phyloP scores from a whole-genome alignment of 176 grass and related monocot species.

The Coix lacrymajobi region DNA sequence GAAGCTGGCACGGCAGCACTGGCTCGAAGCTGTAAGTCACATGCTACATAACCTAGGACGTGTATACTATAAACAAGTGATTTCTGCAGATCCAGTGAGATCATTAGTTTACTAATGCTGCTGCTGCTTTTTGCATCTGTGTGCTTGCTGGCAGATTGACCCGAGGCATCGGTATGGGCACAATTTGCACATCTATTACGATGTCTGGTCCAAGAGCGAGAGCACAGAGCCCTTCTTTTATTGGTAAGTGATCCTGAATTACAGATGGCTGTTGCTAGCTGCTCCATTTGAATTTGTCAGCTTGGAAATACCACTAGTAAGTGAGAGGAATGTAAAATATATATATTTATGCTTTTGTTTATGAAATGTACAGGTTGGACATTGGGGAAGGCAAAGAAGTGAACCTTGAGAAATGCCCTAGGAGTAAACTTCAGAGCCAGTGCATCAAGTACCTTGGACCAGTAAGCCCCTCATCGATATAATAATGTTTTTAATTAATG shows the following conservation, averaged over 20 bases:
- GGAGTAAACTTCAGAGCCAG: conserved; percentile 75
- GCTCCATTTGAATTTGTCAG: neutral
- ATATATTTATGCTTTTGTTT: neutral
- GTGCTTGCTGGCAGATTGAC: conserved; percentile 71
- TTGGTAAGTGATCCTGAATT: conserved; percentile 45
- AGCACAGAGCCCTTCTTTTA: conserved; percentile 93
- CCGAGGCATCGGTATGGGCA: conserved; percentile 94
- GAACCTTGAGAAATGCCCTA: conserved; percentile 80
- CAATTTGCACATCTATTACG: conserved; percentile 89
- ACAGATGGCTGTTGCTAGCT: neutral
- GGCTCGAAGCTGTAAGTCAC: conserved; percentile 97
- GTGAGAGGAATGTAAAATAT: neutral
- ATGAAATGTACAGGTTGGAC: conserved; percentile 64
- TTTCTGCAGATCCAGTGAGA: conserved; percentile 4
- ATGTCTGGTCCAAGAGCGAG: conserved; percentile 78
- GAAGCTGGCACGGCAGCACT: conserved; percentile 91
- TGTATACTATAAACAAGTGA: conserved; percentile 7
- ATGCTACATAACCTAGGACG: conserved; percentile 23
- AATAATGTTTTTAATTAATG: neutral
- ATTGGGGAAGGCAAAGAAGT: conserved; percentile 95
- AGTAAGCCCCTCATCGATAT: conserved; percentile 38
- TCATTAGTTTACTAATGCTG: conserved; percentile 35
- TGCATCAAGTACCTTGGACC: conserved; percentile 91
- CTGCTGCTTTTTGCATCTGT: neutral
- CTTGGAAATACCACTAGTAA: neutral